Conservation (phyloP, 495 filamentous ascomycete genomes). For the Aspergillus baeticus region DNA sequence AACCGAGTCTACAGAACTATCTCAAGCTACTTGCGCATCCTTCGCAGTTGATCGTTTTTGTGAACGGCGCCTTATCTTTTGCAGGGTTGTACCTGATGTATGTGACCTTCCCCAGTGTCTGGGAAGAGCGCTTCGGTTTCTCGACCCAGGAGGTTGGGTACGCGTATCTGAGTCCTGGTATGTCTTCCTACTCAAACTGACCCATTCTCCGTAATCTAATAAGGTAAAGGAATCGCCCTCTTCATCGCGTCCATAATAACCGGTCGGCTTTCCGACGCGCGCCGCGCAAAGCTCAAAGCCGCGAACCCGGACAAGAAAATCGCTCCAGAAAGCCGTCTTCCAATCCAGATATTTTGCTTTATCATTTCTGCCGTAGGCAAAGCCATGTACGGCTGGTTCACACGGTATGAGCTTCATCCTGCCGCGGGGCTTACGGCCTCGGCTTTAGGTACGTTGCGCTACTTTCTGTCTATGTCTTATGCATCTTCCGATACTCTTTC, state of each 20-base stretch:
- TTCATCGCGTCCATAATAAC: conserved; percentile 26
- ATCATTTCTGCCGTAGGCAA: conserved; percentile 20
- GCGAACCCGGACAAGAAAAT: conserved; percentile 7
- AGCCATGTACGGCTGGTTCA: conserved; percentile 35
- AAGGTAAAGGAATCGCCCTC: conserved; percentile 22
- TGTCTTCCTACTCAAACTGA: no score
- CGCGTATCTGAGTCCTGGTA: conserved; percentile 19
- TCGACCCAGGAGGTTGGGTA: conserved; percentile 24
- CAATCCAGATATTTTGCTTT: conserved; percentile 26
- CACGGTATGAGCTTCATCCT: conserved; percentile 20
- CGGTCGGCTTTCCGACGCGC: conserved; percentile 27
- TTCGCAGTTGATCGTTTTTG: conserved; percentile 24
- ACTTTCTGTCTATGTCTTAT: no score
- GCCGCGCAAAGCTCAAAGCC: conserved; percentile 10
- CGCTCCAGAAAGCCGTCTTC: conserved; percentile 25
- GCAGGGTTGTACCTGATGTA: not conserved
- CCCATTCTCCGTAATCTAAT: not conserved
- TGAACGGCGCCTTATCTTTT: conserved; percentile 24
- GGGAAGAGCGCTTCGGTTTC: conserved; percentile 23
- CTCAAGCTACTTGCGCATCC: conserved; percentile 23
- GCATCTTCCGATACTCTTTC: conserved; percentile 9
- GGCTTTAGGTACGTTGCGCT: no score
- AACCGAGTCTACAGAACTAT: conserved; percentile 21
- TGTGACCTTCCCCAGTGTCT: conserved; percentile 24
- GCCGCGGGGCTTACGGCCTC: no score